These are phyloP conservation scores for Suillus placidus DNA, from an alignment of 768 basidiomycete species.

Conservation along the genomic window DNA sequence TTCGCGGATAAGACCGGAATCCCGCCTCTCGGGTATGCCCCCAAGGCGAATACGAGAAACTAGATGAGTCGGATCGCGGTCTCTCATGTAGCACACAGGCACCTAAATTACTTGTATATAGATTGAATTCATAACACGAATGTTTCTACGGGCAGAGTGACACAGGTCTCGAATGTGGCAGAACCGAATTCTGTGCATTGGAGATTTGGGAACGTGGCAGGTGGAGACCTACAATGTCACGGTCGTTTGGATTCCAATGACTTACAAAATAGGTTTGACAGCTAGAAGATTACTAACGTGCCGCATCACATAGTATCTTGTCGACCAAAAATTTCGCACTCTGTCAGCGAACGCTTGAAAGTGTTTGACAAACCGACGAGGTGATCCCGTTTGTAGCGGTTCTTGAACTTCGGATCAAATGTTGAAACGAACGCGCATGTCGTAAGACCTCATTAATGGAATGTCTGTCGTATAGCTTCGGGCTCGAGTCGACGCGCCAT, in stretches of 20 bases:
- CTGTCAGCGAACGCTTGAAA: background rate
- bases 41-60: constrained; percentile 1
- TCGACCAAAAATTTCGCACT: background rate
- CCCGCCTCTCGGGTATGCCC: too few relatives aligned
- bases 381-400: background rate
- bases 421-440: background rate
- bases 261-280: background rate
- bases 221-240: background rate
- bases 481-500: background rate
- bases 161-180: background rate
- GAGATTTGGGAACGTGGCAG: background rate
- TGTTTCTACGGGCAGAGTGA: background rate
- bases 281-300: background rate
- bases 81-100: background rate
- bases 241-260: background rate
- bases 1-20: constrained; percentile 9
- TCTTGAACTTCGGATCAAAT: background rate
- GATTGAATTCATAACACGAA: background rate
- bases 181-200: background rate
- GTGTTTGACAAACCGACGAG: background rate
- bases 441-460: background rate
- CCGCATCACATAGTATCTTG: background rate
- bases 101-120: background rate
- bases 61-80: background rate
- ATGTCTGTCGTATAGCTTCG: background rate